Conservation (phyloP, 148 eudicot species). For the Tetragonia tetragonoides region DNA sequence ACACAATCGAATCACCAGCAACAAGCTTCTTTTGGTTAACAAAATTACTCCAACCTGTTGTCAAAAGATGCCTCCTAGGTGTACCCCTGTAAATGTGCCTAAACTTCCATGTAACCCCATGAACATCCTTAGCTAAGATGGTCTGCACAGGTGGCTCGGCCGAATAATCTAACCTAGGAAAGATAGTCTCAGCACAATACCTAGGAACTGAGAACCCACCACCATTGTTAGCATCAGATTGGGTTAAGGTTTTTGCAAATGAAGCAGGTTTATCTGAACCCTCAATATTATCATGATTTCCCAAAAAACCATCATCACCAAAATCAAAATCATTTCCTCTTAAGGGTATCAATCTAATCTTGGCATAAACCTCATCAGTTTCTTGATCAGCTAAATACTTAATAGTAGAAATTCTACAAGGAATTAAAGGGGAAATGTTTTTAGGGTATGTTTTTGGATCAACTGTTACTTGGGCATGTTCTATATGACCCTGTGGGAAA, state of each 20-base stretch:
- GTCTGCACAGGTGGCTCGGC: constrained; percentile 94
- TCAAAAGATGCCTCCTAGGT: constrained; percentile 82
- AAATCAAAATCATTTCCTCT: constrained; percentile 38
- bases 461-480: constrained; percentile 53
- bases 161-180: constrained; percentile 75
- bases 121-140: constrained; percentile 87
- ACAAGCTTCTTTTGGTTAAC: constrained; percentile 90
- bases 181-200: constrained; percentile 92
- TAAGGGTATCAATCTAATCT: constrained; percentile 58
- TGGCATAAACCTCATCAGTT: constrained; percentile 82
- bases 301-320: constrained; percentile 65
- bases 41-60: constrained; percentile 96
- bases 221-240: constrained; percentile 93
- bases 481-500: constrained; percentile 93
- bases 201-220: constrained; percentile 96
- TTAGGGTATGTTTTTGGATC: constrained; percentile 48
- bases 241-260: constrained; percentile 90
- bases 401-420: constrained; percentile 51
- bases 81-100: constrained; percentile 92
- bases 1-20: constrained; percentile 96
- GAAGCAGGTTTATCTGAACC: constrained; percentile 64
- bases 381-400: constrained; percentile 64
- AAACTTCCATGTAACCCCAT: constrained; percentile 87
- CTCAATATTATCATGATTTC: constrained; percentile 36
- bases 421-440: constrained; percentile 47